Evolutionary conservation across 225 moss, liverwort and hornwort genomes (phyloP), one percentile per base, ranked within the genome.

Genomic region (Physcomitrium patens): DNA sequence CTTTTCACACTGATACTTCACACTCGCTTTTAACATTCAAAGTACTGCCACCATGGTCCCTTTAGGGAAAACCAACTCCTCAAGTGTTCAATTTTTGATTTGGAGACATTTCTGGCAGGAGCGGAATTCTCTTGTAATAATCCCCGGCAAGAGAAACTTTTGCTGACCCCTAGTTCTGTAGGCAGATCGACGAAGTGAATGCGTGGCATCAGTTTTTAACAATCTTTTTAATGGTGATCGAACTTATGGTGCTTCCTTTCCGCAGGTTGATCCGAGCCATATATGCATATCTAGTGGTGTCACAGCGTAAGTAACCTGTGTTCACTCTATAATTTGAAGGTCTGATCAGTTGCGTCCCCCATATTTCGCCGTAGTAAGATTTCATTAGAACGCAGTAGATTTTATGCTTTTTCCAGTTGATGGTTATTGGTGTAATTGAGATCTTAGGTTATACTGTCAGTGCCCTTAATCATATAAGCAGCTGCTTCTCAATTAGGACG

Each of bases 271-370:
- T 80, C 82, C 93, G 20, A 77, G 93, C 81, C 89, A 97, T 76
- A 73, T 97, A 67, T 97, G 97, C 82, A 89, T 97, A 68, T 97
- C 97, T 48, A 93, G 97, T 83, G 97, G 97, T 58, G 97, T 97
- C 26, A 97, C 97, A 69, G 97, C 97, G 95, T 94, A 72, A 81
- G 91, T 46, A 63, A 64, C 60, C 54, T 53, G 27, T 18, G 24
- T 24, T 24, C 1, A 19, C 60, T 46, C 14, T 23, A 52, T 71
- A 13, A 43, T 49, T 8, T 19, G 23, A 55, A 66, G 24, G 70
- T 74, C 13, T 20, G 26, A 23, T 67, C 10, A 10, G 42, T 47
- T 47, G 28, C n/a, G 65, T 66, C 46, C 8, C 24, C 26, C 41
- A 54, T 12, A 15, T 27, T 68, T 61, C 62, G 12, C 18, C 8